phyloP scores from a whole-genome alignment of 768 basidiomycete genomes.

The Gymnopilus dilepis region DNA sequence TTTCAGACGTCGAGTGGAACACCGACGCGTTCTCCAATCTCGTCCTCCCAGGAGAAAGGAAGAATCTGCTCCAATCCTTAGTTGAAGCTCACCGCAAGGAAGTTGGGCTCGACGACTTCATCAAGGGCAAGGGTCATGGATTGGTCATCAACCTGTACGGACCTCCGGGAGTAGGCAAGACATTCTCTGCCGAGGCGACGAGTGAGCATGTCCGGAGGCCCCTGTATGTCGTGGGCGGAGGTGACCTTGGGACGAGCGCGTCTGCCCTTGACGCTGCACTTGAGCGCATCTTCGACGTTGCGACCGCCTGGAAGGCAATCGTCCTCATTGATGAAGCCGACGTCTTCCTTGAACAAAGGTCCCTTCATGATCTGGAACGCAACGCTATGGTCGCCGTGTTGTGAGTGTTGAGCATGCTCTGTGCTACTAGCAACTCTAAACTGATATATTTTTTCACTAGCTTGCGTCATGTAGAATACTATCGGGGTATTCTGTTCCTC shows the following conservation, averaged over 20 bases:
- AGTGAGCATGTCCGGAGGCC: slow-evolving; percentile 60
- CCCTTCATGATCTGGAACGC: slow-evolving; percentile 64
- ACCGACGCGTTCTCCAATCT: slow-evolving; percentile 62
- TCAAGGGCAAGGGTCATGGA: slow-evolving; percentile 69
- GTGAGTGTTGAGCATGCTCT: slow-evolving; percentile 31
- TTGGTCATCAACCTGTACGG: slow-evolving; percentile 62
- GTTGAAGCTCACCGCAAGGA: slow-evolving; percentile 62
- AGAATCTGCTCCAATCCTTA: slow-evolving; percentile 58
- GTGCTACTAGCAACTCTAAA: too few species aligned
- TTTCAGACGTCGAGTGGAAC: slow-evolving; percentile 60
- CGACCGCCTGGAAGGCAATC: slow-evolving; percentile 65
- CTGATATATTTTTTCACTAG: slow-evolving; percentile 29
- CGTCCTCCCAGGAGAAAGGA: slow-evolving; percentile 58
- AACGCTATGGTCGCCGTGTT: slow-evolving; percentile 80
- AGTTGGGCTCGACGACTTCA: slow-evolving; percentile 62
- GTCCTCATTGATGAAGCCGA: slow-evolving; percentile 69
- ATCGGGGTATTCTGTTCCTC: slow-evolving; percentile 60
- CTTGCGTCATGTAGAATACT: slow-evolving; percentile 62
- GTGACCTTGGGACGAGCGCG: slow-evolving; percentile 57
- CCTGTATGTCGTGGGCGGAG: slow-evolving; percentile 58
- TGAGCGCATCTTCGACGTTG: slow-evolving; percentile 54
- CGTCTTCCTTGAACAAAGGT: slow-evolving; percentile 74
- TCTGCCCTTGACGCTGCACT: slow-evolving; percentile 47
- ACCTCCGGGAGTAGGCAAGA: slow-evolving; percentile 62
- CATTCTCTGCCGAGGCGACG: slow-evolving; percentile 63